Conservation (phyloP, 2,329 filamentous ascomycete genomes). For the Cercospora citrullina region DNA sequence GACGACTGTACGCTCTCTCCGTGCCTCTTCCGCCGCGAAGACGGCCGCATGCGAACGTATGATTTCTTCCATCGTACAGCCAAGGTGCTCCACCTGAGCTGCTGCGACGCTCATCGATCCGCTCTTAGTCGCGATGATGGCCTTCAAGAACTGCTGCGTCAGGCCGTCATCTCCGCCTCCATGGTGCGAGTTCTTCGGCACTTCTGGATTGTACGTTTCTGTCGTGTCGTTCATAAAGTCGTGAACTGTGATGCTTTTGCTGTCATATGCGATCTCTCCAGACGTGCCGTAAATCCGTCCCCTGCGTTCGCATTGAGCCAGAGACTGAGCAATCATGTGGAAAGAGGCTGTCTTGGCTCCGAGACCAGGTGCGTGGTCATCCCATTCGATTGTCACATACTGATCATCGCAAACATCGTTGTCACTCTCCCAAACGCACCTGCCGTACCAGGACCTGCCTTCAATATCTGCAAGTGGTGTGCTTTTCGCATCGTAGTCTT, state of each 20-base stretch:
- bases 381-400: constrained; percentile 83
- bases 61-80: constrained; percentile 81
- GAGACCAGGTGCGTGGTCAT: constrained; percentile 56
- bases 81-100: constrained; percentile 75
- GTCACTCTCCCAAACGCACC: constrained; percentile 92
- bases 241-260: constrained; percentile 70
- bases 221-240: constrained; percentile 64
- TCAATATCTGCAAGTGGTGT: constrained; percentile 52
- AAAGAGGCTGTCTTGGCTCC: constrained; percentile 82
- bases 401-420: constrained; percentile 96
- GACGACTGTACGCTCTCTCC: constrained; percentile 67
- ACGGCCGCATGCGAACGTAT: constrained; percentile 90
- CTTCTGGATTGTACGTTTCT: constrained; percentile 59
- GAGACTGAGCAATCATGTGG: constrained; percentile 91
- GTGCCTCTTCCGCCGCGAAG: constrained; percentile 89
- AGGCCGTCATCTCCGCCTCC: constrained; percentile 81
- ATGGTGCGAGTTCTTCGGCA: constrained; percentile 55
- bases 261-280: constrained; percentile 86
- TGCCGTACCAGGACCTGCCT: constrained; percentile 70
- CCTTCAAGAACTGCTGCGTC: constrained; percentile 76
- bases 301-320: constrained; percentile 81
- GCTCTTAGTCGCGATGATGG: constrained; percentile 77
- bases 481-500: constrained; percentile 59
- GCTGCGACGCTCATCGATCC: constrained; percentile 63
- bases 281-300: constrained; percentile 82